Base-by-base conservation (phyloP, 495 filamentous ascomycete genomes). In the Penicillium longicatenatum region DNA sequence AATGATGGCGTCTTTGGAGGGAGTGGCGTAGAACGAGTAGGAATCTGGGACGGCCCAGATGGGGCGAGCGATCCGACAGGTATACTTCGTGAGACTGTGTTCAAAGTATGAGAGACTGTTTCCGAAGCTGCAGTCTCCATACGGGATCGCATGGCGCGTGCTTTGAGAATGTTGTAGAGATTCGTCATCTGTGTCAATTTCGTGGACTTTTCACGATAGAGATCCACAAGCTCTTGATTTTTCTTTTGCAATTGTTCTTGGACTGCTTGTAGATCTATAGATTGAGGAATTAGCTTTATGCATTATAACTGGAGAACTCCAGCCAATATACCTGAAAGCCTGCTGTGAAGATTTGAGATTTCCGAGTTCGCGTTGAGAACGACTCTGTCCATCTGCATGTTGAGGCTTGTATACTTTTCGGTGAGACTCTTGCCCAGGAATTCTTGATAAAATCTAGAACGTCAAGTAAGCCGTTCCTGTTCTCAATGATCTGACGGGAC, bases 161-260 rank as follows among this genome's bases (percentile, higher is more conserved):
- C 81, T 70, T 96, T 97, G 44, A 96, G 76, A 31, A 87, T 82
- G 60, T 91, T 88, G 59, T 96, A 97, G 6, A 96, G 82, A 60
- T 93, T 89, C 60, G 92, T 90, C 19, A 86, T 87, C 54, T 92
- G 87, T 4, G 85, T 75, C n/a, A 91, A 81, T 55, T 89, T 88
- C 42, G 84, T 85, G 56, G 75, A 86, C 65, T 95, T 95, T 31
- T 93, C 89, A 42, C 83, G 80, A 57, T 86, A 85, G 3, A 84
- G 78, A 48, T 86, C 80, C 26, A 81, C 76, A 4, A 97, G 77
- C 17, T 94, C 91, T 29, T 90, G 82, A 53, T 92, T 92, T 68
- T 91, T 92, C 30, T 83, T 82, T 54, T 86, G 79, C 3, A 96
- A 79, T 14, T 78, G 77, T 19, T 90, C 86, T 55, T 90, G 83